Conservation (phyloP, 1,284 basidiomycete species). For the Pholiota adiposa region DNA sequence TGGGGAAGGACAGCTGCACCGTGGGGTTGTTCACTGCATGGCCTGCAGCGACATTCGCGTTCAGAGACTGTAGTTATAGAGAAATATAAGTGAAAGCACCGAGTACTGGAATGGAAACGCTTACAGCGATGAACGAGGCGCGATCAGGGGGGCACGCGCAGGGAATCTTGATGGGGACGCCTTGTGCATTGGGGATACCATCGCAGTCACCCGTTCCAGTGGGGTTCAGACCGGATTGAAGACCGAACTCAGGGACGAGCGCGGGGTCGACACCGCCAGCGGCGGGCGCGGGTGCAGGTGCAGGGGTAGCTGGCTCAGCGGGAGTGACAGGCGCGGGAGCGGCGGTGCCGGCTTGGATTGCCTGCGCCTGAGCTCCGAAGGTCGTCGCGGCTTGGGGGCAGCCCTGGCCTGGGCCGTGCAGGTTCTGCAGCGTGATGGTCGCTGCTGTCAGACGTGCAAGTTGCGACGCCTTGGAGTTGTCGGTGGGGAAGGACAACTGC, state of each 20-base stretch:
- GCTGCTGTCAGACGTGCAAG: conserved; percentile 54
- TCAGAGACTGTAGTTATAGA: conserved; percentile 51
- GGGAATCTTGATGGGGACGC: conserved; percentile 57
- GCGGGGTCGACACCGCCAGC: conserved; percentile 53
- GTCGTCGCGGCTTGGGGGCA: conserved; percentile 59
- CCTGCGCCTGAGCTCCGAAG: conserved; percentile 38
- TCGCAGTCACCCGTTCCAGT: conserved; percentile 54
- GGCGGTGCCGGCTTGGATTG: no score
- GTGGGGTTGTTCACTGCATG: conserved; percentile 61
- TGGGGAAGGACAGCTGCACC: conserved; percentile 60
- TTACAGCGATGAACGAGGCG: conserved; percentile 52
- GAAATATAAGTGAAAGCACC: not conserved
- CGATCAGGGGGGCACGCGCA: conserved; percentile 67
- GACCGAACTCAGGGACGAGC: conserved; percentile 59
- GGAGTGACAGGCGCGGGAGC: no score
- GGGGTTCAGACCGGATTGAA: conserved; percentile 46
- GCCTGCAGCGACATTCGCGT: conserved; percentile 62
- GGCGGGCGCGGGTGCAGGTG: no score
- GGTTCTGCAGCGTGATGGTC: conserved; percentile 55
- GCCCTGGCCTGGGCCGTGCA: conserved; percentile 54
- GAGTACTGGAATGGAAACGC: conserved; percentile 13
- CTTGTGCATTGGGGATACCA: conserved; percentile 52
- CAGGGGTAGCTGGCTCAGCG: no score
- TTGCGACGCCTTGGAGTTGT: conserved; percentile 54
- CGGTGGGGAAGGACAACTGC: conserved; percentile 59